Evolutionary conservation across 192 early-diverging fungal species (phyloP).

Genomic region (Borealophlyctis nickersoniae): DNA sequence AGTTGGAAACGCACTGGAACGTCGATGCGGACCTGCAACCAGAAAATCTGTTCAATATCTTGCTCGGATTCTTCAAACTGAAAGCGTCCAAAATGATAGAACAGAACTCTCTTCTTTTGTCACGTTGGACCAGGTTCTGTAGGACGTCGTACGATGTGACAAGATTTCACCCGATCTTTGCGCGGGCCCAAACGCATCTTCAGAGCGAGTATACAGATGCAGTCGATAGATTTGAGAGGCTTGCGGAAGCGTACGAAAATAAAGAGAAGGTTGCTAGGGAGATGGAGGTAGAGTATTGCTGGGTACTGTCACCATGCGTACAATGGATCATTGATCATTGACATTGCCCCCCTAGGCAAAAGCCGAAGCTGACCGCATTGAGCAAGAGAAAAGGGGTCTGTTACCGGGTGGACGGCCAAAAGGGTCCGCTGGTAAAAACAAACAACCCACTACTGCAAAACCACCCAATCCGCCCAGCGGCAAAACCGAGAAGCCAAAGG

Average conservation of each 20-base stretch:
- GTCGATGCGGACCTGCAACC: constrained; percentile 29
- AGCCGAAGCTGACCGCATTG: constrained; percentile 32
- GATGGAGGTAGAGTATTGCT: constrained; percentile 13
- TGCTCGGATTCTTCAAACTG: constrained; percentile 38
- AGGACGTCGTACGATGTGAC: constrained; percentile 38
- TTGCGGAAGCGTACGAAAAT: constrained; percentile 21
- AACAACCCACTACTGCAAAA: neutral
- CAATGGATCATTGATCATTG: neutral
- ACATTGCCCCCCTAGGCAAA: constrained; percentile 6
- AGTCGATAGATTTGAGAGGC: constrained; percentile 39
- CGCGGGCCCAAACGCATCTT: constrained; percentile 35
- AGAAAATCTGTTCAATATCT: constrained; percentile 17
- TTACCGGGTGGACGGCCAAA: neutral
- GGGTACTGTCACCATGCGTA: no score
- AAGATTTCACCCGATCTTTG: constrained; percentile 33
- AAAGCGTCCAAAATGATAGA: constrained; percentile 29
- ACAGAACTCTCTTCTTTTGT: constrained; percentile 43
- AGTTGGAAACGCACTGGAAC: constrained; percentile 42
- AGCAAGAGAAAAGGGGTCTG: constrained; percentile 19
- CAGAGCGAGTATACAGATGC: constrained; percentile 42
- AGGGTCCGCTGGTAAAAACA: neutral
- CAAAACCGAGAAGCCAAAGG: neutral
- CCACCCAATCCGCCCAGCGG: neutral
- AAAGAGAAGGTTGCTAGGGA: constrained; percentile 1
- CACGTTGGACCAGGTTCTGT: constrained; percentile 54